Evolutionary conservation across 164 flowering plant genomes (phyloP), one percentile per base, ranked within the genome.

Genomic region (Vitis cinerea): DNA sequence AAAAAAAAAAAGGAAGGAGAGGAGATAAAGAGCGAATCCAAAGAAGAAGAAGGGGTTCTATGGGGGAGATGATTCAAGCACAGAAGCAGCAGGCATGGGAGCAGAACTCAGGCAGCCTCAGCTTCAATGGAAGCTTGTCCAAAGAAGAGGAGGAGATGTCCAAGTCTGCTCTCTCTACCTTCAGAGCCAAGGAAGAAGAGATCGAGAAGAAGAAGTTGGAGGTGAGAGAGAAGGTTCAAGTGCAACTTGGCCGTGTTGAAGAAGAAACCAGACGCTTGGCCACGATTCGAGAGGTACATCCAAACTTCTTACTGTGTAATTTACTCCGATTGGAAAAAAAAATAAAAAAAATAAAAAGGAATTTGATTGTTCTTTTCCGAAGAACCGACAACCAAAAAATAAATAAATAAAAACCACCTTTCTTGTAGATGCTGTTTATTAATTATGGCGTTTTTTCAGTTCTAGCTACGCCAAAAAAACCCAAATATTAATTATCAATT

Each of bases 161-260:
- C 1, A 77, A 72, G 64, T 83, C 87, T 8, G 89, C 89, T 8
- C 83, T 85, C 11, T 73, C 84, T 12, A 74, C 76, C 14, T 85
- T 80, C 71, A 68, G 79, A 14, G 89, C 85, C 58, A 85, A 83
- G 61, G 89, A 85, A 63, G 87, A 85, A 50, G 89, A 85, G 82
- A 85, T 85, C 65, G 89, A 85, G 81, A 78, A 50, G 81, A 85
- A 77, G 83, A 83, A 79, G 71, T 23, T 80, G 76, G 83, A 83
- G 75, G 83, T 85, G 10, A 72, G 82, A 29, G 87, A 85, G 73
- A 78, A 75, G 55, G 87, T 85, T 63, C 87, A 82, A 48, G 75
- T 75, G 7, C 87, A 85, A 71, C 50, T 85, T 37, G 87, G 87
- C 51, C 87, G 89, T 2, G 85, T 83, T 53, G 89, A 85, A 23